Evolutionary conservation across 108 stramenopile species (phyloP), one percentile per base, ranked within the genome.

Genomic region (Nitzschia palea): DNA sequence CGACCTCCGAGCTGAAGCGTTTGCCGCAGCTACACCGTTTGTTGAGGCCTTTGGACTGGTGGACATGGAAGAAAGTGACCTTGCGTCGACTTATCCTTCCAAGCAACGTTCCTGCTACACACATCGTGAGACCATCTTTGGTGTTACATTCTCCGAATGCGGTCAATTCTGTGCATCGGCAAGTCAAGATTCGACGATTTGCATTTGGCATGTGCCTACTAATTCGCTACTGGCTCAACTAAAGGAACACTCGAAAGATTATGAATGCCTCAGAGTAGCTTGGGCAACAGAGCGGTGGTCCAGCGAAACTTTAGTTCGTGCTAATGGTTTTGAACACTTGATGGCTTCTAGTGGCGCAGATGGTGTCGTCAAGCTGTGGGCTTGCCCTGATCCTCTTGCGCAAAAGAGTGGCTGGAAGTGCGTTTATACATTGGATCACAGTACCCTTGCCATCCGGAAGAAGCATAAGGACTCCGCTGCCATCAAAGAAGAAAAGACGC

Each of bases 251-350:
- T 66, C 72, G 61, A 37, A 36, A 12, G 69, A 81, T 4, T 86
- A 74, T 68, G 93, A 94, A 58, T 89, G 89, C 76, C 62, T 94
- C 29, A 78, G 93, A 29, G 90, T 88, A 22, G 87, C 77, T 3
- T 94, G 93, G 93, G 67, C 79, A 17, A 55, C 60, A 52, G 32
- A 30, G 18, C 20, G 30, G n/a, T 77, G 79, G 83, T 67, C 65
- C 10, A 54, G 48, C 32, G 31, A 65, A 18, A 44, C 62, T 12
- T 62, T 71, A 54, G 69, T 72, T 57, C 74, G 73, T 17, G 32
- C 34, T 1, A n/a, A 10, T 1, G n/a, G 3, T 22, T 69, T 69
- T 60, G 9, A 45, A 18, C 42, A 70, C 50, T 29, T 77, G 31
- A 31, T 81, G 54, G 80, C 72, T 14, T 70, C 71, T 10, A 67